Evolutionary conservation across 768 basidiomycete genomes (phyloP), one percentile per base, ranked within the genome.

Genomic region (Agaricus subrufescens): DNA sequence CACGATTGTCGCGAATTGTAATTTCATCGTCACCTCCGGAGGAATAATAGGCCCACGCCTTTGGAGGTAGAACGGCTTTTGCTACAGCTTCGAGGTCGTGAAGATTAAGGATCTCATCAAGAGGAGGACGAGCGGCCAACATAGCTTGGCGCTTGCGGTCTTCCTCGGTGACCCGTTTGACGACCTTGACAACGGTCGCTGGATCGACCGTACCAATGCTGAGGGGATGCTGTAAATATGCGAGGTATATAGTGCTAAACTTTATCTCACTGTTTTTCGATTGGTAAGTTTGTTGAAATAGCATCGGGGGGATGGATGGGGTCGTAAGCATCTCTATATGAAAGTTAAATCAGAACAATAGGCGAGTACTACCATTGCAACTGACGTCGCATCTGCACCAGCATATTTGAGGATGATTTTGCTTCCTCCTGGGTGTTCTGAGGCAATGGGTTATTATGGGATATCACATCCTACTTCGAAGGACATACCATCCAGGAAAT

Each of bases 21-120:
- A 94, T 91, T 70, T 97, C 94, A 62, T 98, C 95, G 66, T 98
- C 96, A 6, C 95, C 86, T 14, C 94, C 95, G 19, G 92, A 94
- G 1, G 90, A 93, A 66, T 98, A 95, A 68, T 95, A 95, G 8
- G 94, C 95, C 95, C 95, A 97, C 0, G 92, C 92, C 67, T 92
- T 91, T 34, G 87, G 85, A 1, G 85, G 73, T 75, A 98, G 85
- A 10, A 91, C 86, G 61, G 76, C 75, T 68, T 81, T 88, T 5
- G 93, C 94, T 47, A 98, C 85, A 14, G 89, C 81, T 78, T 98
- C 95, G 64, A 98, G 96, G 69, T 98, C 95, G 69, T 98, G 94
- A 64, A 98, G 71, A 64, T 89, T 95, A 25, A 98, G 74, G 46
- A 96, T 85, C 68, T 90, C 89, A 46, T 79, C 79, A 14, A 97